These are phyloP conservation scores for Solanum etuberosum DNA, from an alignment of 257 asterid species.

Conservation along the genomic window DNA sequence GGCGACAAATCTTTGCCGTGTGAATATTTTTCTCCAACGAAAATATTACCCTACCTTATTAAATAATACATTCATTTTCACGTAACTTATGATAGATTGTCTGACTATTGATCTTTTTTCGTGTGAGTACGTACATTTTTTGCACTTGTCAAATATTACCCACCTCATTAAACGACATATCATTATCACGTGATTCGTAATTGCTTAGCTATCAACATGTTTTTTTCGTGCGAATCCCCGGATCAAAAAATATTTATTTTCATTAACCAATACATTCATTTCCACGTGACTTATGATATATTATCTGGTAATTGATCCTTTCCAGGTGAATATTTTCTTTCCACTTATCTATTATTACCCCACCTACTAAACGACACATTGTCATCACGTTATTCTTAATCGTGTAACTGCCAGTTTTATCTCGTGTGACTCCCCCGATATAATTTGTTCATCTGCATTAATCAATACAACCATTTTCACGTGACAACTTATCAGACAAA, in stretches of 20 bases:
- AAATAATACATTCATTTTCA: not conserved
- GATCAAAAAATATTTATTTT: too few relatives aligned
- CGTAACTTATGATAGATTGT: not conserved
- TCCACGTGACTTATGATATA: too few relatives aligned
- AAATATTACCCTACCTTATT: not conserved
- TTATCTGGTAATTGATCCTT: not conserved
- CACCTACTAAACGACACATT: not conserved
- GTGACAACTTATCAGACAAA: too few relatives aligned
- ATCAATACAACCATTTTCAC: too few relatives aligned
- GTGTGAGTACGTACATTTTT: not conserved
- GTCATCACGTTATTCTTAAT: too few relatives aligned
- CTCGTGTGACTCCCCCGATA: too few relatives aligned
- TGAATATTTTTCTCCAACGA: not conserved
- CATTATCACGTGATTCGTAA: not conserved
- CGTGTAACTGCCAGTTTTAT: too few relatives aligned
- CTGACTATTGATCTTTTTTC: too few relatives aligned
- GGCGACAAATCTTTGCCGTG: not conserved
- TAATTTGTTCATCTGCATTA: too few relatives aligned
- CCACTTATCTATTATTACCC: not conserved
- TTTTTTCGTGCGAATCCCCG: not conserved
- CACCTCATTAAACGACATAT: rapidly evolving
- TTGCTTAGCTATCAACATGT: not conserved
- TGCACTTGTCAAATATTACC: not conserved
- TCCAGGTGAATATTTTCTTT: not conserved
- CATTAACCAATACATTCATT: too few relatives aligned